Evolutionary conservation across 129 eudicot genomes (phyloP).

Genomic region (Pittosporum tobira): DNA sequence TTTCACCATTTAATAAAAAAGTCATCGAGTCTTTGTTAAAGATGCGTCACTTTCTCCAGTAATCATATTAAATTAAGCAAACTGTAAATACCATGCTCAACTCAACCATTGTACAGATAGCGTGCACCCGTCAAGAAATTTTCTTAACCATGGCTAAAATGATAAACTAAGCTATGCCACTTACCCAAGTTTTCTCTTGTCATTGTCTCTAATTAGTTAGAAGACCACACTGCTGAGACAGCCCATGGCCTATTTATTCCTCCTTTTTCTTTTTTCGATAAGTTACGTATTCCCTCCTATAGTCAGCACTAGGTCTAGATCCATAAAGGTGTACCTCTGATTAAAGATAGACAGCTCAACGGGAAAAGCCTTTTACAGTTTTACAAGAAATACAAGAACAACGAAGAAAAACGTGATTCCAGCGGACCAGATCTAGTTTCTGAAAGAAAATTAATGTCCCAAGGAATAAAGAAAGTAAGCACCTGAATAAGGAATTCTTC

Average conservation of each 20-base stretch:
- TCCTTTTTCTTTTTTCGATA: too few relatives aligned
- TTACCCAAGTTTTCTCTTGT: too few relatives aligned
- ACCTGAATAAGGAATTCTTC: constrained; percentile 96
- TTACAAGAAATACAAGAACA: neutral
- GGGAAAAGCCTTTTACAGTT: neutral
- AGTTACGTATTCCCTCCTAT: too few relatives aligned
- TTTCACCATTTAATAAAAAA: neutral
- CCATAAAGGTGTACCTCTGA: neutral
- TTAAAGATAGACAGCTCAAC: neutral
- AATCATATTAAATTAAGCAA: neutral
- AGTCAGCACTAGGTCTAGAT: too few relatives aligned
- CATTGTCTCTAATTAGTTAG: too few relatives aligned
- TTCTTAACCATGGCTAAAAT: too few relatives aligned
- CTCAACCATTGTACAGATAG: too few relatives aligned
- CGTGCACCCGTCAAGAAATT: too few relatives aligned
- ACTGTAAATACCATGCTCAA: neutral
- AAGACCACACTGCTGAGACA: too few relatives aligned
- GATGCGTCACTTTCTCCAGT: neutral
- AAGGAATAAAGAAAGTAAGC: constrained; percentile 10
- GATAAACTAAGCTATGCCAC: too few relatives aligned
- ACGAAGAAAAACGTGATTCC: neutral
- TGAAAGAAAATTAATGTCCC: neutral
- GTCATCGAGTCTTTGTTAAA: neutral
- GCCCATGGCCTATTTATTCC: too few relatives aligned
- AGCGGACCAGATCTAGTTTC: neutral